Evolutionary conservation across 139 green algal species (phyloP).

Genomic region (Coelastrella sp.): DNA sequence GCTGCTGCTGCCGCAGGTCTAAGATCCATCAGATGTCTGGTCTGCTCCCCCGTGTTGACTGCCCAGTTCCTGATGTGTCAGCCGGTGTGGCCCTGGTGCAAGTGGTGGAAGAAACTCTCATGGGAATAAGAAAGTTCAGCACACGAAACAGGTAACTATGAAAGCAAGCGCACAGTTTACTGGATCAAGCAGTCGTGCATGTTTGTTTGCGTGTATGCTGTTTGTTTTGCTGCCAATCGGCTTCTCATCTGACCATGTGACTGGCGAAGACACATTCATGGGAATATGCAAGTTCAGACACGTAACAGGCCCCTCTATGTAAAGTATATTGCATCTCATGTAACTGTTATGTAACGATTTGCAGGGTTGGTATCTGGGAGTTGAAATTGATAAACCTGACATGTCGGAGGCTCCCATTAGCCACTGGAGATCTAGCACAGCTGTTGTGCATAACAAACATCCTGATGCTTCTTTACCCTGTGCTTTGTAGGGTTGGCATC

Average conservation of each 20-base stretch:
- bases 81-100: slow-evolving; percentile 10
- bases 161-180: background rate
- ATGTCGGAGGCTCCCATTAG: background rate
- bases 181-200: background rate
- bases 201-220: background rate
- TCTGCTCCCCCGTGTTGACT: slow-evolving; percentile 33
- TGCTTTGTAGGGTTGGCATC: background rate
- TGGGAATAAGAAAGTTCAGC: slow-evolving; percentile 30
- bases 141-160: slow-evolving; percentile 34
- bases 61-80: slow-evolving; percentile 8
- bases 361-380: slow-evolving; percentile 45
- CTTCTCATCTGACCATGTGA: too few species aligned
- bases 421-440: slow-evolving; percentile 17
- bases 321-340: too few species aligned
- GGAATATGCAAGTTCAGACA: too few species aligned
- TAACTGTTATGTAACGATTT: too few species aligned
- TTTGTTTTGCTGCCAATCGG: too few species aligned
- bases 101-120: slow-evolving; percentile 14
- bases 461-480: too few species aligned
- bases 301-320: too few species aligned
- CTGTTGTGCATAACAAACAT: too few species aligned
- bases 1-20: slow-evolving; percentile 27
- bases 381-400: slow-evolving; percentile 38
- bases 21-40: slow-evolving; percentile 28
- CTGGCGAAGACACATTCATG: too few species aligned